Conservation (phyloP, 1,284 basidiomycete species). For the Pisolithus thermaeus region DNA sequence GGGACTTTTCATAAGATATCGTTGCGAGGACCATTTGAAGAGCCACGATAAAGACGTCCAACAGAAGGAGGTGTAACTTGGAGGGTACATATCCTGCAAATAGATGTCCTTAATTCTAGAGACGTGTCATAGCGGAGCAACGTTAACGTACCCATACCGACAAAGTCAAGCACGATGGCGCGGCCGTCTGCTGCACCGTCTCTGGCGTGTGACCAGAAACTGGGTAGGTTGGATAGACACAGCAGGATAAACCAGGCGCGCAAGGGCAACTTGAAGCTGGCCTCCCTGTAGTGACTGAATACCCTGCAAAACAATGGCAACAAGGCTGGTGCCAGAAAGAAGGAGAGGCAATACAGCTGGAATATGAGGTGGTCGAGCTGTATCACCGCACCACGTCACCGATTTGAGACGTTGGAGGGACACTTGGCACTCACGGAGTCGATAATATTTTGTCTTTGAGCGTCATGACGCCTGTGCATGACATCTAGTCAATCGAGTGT, state of each 20-base stretch:
- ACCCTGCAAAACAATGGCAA: conserved; percentile 49
- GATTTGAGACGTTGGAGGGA: conserved; percentile 1
- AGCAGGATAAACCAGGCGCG: conserved; percentile 59
- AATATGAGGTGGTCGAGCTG: conserved; percentile 67
- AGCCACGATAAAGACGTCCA: conserved; percentile 61
- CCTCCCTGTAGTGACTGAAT: conserved; percentile 55
- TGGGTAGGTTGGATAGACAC: conserved; percentile 50
- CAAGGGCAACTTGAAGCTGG: conserved; percentile 55
- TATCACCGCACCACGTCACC: conserved; percentile 12
- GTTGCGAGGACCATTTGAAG: conserved; percentile 59
- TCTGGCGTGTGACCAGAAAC: conserved; percentile 55
- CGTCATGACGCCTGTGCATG: conserved; percentile 68
- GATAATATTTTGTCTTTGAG: conserved; percentile 71
- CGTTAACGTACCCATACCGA: conserved; percentile 58
- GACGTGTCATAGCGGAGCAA: background rate
- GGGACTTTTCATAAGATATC: conserved; percentile 59
- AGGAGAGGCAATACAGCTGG: conserved; percentile 67
- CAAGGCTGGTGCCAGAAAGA: conserved; percentile 65
- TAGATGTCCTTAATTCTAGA: conserved; percentile 10
- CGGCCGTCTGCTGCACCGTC: conserved; percentile 47
- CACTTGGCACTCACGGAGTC: conserved; percentile 48
- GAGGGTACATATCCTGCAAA: conserved; percentile 52
- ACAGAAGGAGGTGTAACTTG: conserved; percentile 52
- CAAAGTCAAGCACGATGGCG: conserved; percentile 65
- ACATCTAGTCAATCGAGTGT: conserved; percentile 39